Base-by-base conservation (phyloP, 352 stramenopile species). In the Phytophthora pini region DNA sequence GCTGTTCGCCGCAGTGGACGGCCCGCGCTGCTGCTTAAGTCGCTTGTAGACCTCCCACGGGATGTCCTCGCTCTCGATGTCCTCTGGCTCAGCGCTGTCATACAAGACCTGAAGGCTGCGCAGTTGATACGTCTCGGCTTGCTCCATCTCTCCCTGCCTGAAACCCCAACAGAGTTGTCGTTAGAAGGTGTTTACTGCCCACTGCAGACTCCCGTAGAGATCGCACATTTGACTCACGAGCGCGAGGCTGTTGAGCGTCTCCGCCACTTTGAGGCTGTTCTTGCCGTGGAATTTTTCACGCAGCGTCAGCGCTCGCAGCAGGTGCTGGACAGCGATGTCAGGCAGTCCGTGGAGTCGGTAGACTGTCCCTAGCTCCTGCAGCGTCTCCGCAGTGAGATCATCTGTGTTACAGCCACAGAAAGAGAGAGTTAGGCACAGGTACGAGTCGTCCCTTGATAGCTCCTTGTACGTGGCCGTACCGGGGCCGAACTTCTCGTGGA, bases 1-100 rank as follows among this genome's bases (percentile, higher is more conserved):
- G 56, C 79, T 88, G 56, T 90, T 89, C 27, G 50, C 64, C 4
- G 81, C 80, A 2, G 75, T 88, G 10, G 80, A 89, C 26, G 81
- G 77, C 0, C 76, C 80, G n/a, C 74, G 80, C 64, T 89, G 80
- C 58, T 84, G 76, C 53, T 87, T 88, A 20, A 90, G 72, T 12
- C 82, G 80, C 77, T 90, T 91, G 68, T 82, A 93, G n/a, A 87
- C 79, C 48, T 91, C 84, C 84, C 84, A 93, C 34, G 84, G 79
- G 22, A 90, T 77, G 51, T 91, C 84, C 61, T 93, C 80, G 48
- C 80, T 88, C 60, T 91, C 82, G n/a, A 84, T 81, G 45, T 91
- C 81, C 43, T 90, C 84, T 2, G 76, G 75, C 50, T 91, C 82
- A 3, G 73, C 58, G 49, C 78, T 88, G 1, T 79, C 70, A 27